Conservation (phyloP, 2,329 filamentous ascomycete species). For the Neofusicoccum umdonicola region DNA sequence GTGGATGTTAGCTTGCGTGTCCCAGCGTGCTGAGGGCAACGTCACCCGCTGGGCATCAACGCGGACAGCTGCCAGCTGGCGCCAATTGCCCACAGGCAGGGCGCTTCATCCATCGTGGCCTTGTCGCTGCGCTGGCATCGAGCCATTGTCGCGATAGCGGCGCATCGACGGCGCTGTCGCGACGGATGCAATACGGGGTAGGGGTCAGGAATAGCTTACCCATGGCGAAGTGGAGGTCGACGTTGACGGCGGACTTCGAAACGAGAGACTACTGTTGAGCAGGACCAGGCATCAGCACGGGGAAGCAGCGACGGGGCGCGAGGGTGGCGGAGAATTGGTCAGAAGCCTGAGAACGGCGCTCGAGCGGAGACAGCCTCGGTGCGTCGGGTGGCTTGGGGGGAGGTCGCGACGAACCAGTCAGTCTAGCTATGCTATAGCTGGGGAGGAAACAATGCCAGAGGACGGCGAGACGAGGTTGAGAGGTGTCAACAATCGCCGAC, state of each 20-base stretch:
- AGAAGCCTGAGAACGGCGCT: constrained; percentile 30
- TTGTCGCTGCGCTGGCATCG: neutral
- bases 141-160: neutral
- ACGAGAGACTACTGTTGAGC: constrained; percentile 33
- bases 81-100: neutral
- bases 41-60: constrained; percentile 8
- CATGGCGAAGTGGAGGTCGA: constrained; percentile 35
- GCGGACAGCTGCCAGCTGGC: neutral
- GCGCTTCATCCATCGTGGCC: neutral
- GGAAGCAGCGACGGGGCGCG: constrained; percentile 21
- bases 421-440: constrained; percentile 33
- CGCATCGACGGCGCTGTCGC: neutral
- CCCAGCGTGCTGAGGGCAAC: neutral
- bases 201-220: constrained; percentile 29
- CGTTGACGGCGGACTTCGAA: constrained; percentile 30
- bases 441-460: constrained; percentile 20
- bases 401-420: constrained; percentile 34
- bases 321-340: constrained; percentile 13
- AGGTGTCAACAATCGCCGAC: constrained; percentile 13
- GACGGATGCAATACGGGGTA: neutral
- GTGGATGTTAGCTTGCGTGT: constrained; percentile 15
- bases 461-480: constrained; percentile 27
- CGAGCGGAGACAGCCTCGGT: constrained; percentile 23
- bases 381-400: constrained; percentile 16
- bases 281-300: constrained; percentile 23